Evolutionary conservation across 2,329 filamentous ascomycete genomes (phyloP), one percentile per base, ranked within the genome.

Genomic region (Madurella fahalii): DNA sequence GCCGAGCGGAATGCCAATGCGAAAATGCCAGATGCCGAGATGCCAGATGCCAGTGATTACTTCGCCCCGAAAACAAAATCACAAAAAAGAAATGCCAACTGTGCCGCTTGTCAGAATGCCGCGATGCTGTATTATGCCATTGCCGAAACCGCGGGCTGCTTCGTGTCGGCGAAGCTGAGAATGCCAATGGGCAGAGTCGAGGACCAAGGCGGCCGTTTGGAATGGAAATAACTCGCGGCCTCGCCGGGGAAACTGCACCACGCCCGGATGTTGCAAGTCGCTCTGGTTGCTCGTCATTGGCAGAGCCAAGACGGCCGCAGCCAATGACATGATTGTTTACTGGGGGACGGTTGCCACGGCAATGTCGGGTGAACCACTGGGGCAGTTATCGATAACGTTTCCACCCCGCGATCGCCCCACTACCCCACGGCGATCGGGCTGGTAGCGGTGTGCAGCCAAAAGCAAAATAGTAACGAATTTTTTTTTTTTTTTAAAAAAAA

Each of bases 291-390:
- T 34, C 17, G 43, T 8, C 15, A 39, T 43, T 41, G 41, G 37
- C 17, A 34, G 18, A 25, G 39, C 49, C 32, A 39, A n/a, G 20
- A 18, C 32, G 8, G 37, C 25, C 30, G 13, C 16, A 16, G 46
- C 52, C 50, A 58, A 60, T 56, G 34, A 32, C 34, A 30, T 11
- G 5, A 37, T 44, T 63, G 58, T 63, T 63, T 63, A 61, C 61
- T 15, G 47, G 56, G 53, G 59, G 43, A 17, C 20, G 16, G 61
- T 63, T 63, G 58, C 61, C 51, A 52, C 20, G 42, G 55, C 50
- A 50, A 54, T 56, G 43, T 34, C 13, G 4, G 25, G 25, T 25
- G 25, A 25, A 25, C 13, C 34, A 11, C 34, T 15, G 34, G 34
- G 41, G 15, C 39, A 20, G 2, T 40, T 25, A 37, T 31, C 37